Evolutionary conservation across 371 early-diverging fungal genomes (phyloP).

Genomic region (Actinomortierella ambigua): DNA sequence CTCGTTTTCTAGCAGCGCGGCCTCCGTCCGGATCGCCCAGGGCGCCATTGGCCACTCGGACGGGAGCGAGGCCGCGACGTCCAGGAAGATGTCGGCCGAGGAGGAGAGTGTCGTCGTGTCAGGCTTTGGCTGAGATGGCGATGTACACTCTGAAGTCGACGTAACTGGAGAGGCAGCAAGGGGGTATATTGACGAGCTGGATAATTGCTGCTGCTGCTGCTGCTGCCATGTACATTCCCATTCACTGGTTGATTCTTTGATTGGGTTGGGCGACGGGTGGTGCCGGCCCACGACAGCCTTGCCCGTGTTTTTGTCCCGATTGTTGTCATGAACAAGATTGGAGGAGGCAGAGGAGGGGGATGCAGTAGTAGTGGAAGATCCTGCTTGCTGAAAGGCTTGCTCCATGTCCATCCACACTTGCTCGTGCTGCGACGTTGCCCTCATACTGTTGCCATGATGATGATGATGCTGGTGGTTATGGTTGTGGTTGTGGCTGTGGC

Average conservation of each 20-base stretch:
- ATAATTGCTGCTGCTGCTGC: too few species aligned
- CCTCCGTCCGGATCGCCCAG: slow-evolving; percentile 35
- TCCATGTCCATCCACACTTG: slow-evolving; percentile 31
- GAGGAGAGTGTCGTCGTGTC: too few species aligned
- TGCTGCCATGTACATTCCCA: too few species aligned
- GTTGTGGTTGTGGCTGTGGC: slow-evolving; percentile 4
- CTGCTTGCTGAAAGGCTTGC: not conserved
- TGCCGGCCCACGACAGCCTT: too few species aligned
- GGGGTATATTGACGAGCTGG: not conserved
- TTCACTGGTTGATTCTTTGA: too few species aligned
- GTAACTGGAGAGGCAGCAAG: not conserved
- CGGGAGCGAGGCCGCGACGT: slow-evolving; percentile 13
- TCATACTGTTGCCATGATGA: not conserved
- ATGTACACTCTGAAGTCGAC: not conserved
- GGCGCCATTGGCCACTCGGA: slow-evolving; percentile 28
- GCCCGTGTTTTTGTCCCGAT: too few species aligned
- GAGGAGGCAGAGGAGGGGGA: too few species aligned
- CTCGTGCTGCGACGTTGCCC: slow-evolving; percentile 32
- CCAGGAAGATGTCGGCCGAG: not conserved
- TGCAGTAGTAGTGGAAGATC: too few species aligned
- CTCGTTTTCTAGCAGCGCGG: slow-evolving; percentile 26
- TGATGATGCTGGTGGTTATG: not conserved
- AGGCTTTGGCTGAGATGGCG: not conserved
- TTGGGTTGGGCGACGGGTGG: too few species aligned
- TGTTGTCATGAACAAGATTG: too few species aligned